Evolutionary conservation across 345 rosid species (phyloP), one percentile per base, ranked within the genome.

Genomic region (Turritis glabra): DNA sequence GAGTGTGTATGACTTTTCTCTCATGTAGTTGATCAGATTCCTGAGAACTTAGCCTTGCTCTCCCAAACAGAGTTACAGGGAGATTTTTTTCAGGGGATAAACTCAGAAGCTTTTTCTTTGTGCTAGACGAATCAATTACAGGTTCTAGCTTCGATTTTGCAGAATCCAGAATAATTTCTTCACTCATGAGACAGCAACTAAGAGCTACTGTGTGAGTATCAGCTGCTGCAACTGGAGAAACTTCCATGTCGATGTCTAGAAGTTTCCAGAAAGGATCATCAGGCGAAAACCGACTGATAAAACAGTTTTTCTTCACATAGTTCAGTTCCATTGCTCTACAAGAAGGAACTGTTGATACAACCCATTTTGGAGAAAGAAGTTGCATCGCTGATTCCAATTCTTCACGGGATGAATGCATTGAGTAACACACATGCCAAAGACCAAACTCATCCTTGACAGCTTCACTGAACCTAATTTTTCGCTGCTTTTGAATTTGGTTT

Each of bases 381-480:
- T 80, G 82, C 85, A 91, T 60, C 11, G 92, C 96, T 74, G 82
- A 85, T 75, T 91, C 94, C 63, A 91, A 40, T 76, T 93, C 98
- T 60, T 86, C 97, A 79, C 79, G 74, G 1, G 98, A 91, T 17
- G 98, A 91, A 79, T 91, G 97, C 77, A 85, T 91, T 1, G 98
- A 89, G 77, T 89, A 93, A 71, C 96, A 93, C 37, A 89, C 91
- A 67, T 93, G 97, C 97, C 97, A 91, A 50, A 91, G 72, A 63
- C 98, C 92, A 80, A 79, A 87, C 74, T 87, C 82, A 57, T 89
- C 98, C 85, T 59, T 89, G 15, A 83, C 83, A 23, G 92, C 94
- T 82, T 89, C 94, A 73, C 62, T 64, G 18, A 82, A 84, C 80
- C 87, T 82, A 68, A 77, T 74, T 67, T 86, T 89, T 23, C 80